Evolutionary conservation across 1,284 basidiomycete species (phyloP).

Genomic region (Ustilago curta): DNA sequence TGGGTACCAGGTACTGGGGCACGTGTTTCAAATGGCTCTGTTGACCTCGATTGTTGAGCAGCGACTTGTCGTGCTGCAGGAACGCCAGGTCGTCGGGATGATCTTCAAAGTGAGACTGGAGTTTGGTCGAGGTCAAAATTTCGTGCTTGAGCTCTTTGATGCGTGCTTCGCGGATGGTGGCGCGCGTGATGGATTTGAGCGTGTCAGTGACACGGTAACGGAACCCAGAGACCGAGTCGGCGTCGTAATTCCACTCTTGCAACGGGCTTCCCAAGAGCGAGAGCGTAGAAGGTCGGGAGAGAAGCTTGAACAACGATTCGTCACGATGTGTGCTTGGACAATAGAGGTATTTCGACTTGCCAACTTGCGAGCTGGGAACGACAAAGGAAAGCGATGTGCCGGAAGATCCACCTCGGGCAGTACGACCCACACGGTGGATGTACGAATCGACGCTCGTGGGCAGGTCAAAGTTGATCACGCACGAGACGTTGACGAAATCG

Average conservation of each 20-base stretch:
- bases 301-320: constrained; percentile 77
- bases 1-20: constrained; percentile 90
- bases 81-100: constrained; percentile 94
- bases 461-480: constrained; percentile 98
- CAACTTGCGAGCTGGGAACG: constrained; percentile 80
- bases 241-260: constrained; percentile 92
- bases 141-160: constrained; percentile 94
- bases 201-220: constrained; percentile 98
- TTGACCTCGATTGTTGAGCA: constrained; percentile 87
- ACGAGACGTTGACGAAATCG: constrained; percentile 96
- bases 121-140: constrained; percentile 92
- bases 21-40: constrained; percentile 89
- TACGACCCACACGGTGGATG: constrained; percentile 94
- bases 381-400: constrained; percentile 93
- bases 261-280: constrained; percentile 74
- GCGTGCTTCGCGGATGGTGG: constrained; percentile 87
- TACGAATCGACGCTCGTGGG: constrained; percentile 89
- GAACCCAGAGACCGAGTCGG: constrained; percentile 81
- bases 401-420: constrained; percentile 91
- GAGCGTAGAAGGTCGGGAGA: constrained; percentile 26
- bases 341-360: constrained; percentile 72
- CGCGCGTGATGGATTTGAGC: constrained; percentile 85
- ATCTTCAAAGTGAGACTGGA: constrained; percentile 97
- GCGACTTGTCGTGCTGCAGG: constrained; percentile 91
- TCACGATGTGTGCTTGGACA: constrained; percentile 79